phyloP scores from a whole-genome alignment of 495 filamentous ascomycete species.

The Penicillium simplicissimum region DNA sequence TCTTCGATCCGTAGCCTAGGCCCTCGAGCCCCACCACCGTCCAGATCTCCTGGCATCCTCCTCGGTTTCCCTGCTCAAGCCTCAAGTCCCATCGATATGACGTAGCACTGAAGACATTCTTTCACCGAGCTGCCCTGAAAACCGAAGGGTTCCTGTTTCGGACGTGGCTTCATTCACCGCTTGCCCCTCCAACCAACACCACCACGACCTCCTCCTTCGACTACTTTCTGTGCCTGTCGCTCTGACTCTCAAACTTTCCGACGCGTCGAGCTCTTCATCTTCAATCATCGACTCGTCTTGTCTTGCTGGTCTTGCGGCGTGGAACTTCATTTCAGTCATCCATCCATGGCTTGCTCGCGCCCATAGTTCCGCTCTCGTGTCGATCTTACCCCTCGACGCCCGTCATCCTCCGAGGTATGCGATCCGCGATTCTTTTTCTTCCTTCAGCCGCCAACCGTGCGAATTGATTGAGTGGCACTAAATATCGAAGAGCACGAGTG shows the following conservation, averaged over 20 bases:
- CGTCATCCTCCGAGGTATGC: constrained; percentile 25
- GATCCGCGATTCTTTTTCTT: neutral
- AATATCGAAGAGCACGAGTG: neutral
- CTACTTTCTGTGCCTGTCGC: neutral
- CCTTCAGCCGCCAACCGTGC: constrained; percentile 10
- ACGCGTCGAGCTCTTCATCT: neutral
- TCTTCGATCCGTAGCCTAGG: neutral
- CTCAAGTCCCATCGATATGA: constrained; percentile 4
- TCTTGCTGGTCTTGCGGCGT: neutral
- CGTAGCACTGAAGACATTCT: constrained; percentile 21
- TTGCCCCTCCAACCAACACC: constrained; percentile 29
- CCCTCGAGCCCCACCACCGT: neutral
- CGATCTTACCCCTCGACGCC: constrained; percentile 17
- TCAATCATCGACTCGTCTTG: neutral
- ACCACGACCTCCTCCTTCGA: constrained; percentile 3
- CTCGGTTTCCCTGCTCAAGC: neutral
- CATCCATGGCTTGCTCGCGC: constrained; percentile 32
- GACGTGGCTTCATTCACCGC: constrained; percentile 29
- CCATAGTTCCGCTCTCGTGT: constrained; percentile 17
- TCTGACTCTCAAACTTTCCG: too few species aligned
- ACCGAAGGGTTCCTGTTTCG: constrained; percentile 25
- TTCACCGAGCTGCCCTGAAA: constrained; percentile 15
- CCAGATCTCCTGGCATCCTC: neutral
- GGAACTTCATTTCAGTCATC: constrained; percentile 3
- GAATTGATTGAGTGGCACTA: constrained; percentile 1